A percentile compares a stretch with the other conserved stretches of the same genome.
Conservation (phyloP, 2,329 filamentous ascomycete species). For the Cadophora gregata region DNA sequence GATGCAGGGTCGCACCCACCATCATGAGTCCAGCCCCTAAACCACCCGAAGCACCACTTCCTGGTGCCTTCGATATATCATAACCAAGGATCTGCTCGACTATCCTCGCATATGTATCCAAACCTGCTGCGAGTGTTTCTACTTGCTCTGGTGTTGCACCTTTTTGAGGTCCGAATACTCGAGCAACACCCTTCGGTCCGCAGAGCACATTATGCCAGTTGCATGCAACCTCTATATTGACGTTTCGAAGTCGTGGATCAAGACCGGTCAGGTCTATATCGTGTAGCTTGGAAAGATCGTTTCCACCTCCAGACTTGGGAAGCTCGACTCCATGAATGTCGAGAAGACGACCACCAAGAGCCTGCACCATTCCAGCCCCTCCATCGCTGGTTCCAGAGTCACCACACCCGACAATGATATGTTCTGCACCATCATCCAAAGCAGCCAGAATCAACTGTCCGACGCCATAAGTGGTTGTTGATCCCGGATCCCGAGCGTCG, state of each 20-base stretch:
- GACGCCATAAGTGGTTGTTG: constrained; percentile 5
- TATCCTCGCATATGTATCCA: background rate
- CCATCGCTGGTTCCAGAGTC: constrained; percentile 8
- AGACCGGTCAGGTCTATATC: background rate
- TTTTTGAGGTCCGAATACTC: constrained; percentile 8
- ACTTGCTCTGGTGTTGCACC: constrained; percentile 2
- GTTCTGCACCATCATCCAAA: constrained; percentile 9
- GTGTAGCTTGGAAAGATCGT: constrained; percentile 5
- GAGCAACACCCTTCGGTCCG: constrained; percentile 7
- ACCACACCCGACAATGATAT: constrained; percentile 6
- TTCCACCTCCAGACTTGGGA: background rate
- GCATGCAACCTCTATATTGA: constrained; percentile 10
- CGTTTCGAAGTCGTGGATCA: constrained; percentile 1
- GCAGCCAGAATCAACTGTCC: constrained; percentile 7
- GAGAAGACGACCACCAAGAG: constrained; percentile 2
- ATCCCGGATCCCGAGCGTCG: background rate
- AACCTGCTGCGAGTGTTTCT: background rate
- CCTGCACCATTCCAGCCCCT: constrained; percentile 8
- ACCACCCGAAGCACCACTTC: constrained; percentile 1
- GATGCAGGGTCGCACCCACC: constrained; percentile 8
- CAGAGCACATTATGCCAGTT: constrained; percentile 9
- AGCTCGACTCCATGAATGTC: constrained; percentile 2
- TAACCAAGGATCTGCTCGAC: background rate
- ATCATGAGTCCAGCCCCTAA: constrained; percentile 4
- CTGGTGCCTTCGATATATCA: background rate